Conservation (phyloP, 305 asterid genomes). For the Fraxinus dipetala region DNA sequence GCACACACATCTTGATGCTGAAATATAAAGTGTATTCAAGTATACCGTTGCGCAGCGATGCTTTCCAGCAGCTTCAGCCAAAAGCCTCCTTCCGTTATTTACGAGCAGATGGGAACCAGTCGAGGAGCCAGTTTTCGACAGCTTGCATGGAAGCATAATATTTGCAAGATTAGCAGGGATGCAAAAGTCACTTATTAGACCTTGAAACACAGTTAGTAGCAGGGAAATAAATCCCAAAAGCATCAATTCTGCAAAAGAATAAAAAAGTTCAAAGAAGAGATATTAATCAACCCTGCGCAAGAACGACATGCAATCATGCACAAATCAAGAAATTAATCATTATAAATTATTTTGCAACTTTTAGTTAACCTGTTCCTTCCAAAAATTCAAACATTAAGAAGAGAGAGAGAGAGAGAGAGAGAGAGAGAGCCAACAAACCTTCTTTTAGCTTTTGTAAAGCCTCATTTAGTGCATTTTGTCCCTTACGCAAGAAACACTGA, state of each 20-base stretch:
- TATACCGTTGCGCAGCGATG: slow-evolving; percentile 46
- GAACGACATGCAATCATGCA: neutral
- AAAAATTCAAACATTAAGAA: neutral
- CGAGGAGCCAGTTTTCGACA: slow-evolving; percentile 1
- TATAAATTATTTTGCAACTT: neutral
- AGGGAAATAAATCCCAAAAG: slow-evolving; percentile 87
- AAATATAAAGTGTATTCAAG: neutral
- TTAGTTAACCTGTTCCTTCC: neutral
- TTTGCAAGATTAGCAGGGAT: slow-evolving; percentile 45
- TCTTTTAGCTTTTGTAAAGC: slow-evolving; percentile 81
- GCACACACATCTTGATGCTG: no score
- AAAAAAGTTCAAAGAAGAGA: neutral
- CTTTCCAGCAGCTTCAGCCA: slow-evolving; percentile 31
- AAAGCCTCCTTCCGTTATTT: slow-evolving; percentile 37
- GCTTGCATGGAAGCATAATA: slow-evolving; percentile 79
- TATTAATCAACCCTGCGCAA: neutral
- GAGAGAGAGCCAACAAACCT: slow-evolving; percentile 34
- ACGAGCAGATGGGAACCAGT: slow-evolving; percentile 17
- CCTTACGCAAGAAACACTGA: slow-evolving; percentile 50
- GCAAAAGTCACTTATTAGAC: slow-evolving; percentile 53
- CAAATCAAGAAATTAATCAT: neutral
- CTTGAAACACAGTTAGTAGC: slow-evolving; percentile 67
- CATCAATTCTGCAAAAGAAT: slow-evolving; percentile 66
- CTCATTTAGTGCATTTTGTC: slow-evolving; percentile 51
- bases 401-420: neutral